Conservation (phyloP, 192 early-diverging fungal species). For the Coemansia sp. region DNA sequence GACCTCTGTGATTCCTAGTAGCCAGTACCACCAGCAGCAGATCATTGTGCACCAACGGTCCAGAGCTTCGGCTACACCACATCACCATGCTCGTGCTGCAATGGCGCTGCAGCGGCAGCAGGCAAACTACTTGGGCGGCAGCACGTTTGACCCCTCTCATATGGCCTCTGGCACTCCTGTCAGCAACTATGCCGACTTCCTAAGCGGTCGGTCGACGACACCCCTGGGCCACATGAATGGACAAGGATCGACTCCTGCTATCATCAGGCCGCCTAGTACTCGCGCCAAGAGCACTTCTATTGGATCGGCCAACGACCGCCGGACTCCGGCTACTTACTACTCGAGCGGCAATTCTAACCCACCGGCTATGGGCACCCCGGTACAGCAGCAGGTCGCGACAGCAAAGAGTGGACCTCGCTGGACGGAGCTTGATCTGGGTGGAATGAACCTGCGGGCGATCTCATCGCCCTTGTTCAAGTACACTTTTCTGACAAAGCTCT, state of each 20-base stretch:
- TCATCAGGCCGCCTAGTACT: slow-evolving; percentile 52
- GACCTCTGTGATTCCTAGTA: slow-evolving; percentile 54
- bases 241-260: slow-evolving; percentile 44
- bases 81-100: slow-evolving; percentile 89
- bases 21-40: slow-evolving; percentile 77
- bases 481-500: slow-evolving; percentile 87
- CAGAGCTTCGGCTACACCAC: slow-evolving; percentile 77
- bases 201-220: slow-evolving; percentile 52
- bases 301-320: slow-evolving; percentile 46
- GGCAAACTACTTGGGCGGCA: slow-evolving; percentile 43
- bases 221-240: slow-evolving; percentile 50
- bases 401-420: slow-evolving; percentile 59
- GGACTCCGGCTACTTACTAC: slow-evolving; percentile 33
- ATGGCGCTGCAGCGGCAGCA: slow-evolving; percentile 75
- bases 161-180: slow-evolving; percentile 48
- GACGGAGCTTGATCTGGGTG: slow-evolving; percentile 92
- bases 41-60: slow-evolving; percentile 73
- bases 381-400: slow-evolving; percentile 35
- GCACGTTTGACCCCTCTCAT: slow-evolving; percentile 33
- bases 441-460: slow-evolving; percentile 90
- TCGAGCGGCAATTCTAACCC: slow-evolving; percentile 24
- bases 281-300: slow-evolving; percentile 53
- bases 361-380: slow-evolving; percentile 17
- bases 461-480: slow-evolving; percentile 78
- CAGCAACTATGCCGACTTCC: slow-evolving; percentile 56